Evolutionary conservation across 2,329 filamentous ascomycete genomes (phyloP).

Genomic region (Lojkania enalia): DNA sequence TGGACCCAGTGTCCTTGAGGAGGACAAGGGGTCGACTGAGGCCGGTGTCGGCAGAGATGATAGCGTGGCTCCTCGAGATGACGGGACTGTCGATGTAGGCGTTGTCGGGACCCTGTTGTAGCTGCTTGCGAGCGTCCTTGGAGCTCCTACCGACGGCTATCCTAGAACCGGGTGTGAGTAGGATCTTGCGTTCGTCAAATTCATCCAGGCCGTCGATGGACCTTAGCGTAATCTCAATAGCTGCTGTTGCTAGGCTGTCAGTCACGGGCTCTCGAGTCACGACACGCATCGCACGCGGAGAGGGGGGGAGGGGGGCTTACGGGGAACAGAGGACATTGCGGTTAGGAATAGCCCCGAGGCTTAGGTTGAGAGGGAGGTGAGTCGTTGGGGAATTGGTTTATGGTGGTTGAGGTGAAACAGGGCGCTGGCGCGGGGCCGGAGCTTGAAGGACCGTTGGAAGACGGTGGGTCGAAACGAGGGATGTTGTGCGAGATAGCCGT

Average conservation of each 20-base stretch:
- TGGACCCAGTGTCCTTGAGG: constrained; percentile 60
- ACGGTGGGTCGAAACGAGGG: not conserved
- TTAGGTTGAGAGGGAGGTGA: not conserved
- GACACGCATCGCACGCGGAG: not conserved
- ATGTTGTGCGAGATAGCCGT: not conserved
- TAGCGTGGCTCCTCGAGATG: constrained; percentile 70
- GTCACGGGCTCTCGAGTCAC: not conserved
- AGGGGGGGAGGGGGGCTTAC: constrained; percentile 1
- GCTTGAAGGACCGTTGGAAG: not conserved
- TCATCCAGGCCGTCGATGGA: constrained; percentile 47
- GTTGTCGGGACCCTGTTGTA: constrained; percentile 55
- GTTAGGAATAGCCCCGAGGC: not conserved
- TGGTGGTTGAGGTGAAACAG: not conserved
- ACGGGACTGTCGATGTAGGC: constrained; percentile 72
- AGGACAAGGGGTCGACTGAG: constrained; percentile 41
- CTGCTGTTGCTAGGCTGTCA: constrained; percentile 17
- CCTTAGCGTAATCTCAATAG: constrained; percentile 36
- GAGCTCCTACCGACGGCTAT: constrained; percentile 51
- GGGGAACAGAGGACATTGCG: not conserved
- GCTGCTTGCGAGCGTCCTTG: constrained; percentile 45
- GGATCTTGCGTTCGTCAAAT: constrained; percentile 35
- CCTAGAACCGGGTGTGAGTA: constrained; percentile 26
- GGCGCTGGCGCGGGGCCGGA: not conserved
- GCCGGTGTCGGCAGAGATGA: constrained; percentile 36
- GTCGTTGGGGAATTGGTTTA: no score